Evolutionary conservation across 202 grass and related monocot genomes (phyloP).

Genomic region (Zoysia matrella): DNA sequence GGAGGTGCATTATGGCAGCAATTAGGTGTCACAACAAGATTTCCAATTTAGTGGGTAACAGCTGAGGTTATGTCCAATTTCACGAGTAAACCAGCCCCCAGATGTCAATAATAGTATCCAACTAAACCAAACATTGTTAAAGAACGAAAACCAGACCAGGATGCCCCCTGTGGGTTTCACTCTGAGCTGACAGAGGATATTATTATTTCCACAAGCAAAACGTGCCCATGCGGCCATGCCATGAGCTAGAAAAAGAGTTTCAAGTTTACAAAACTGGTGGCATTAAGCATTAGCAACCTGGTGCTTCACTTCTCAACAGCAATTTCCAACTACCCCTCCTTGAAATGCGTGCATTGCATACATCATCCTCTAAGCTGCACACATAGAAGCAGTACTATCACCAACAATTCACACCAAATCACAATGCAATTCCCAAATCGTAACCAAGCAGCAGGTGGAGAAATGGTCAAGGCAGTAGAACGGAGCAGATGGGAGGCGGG

Average conservation of each 20-base stretch:
- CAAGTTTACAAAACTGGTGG: background rate
- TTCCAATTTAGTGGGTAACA: background rate
- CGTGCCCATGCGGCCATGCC: too few relatives aligned
- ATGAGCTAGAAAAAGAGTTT: background rate
- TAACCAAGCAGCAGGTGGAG: background rate
- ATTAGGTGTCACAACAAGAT: too few relatives aligned
- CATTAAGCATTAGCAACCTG: too few relatives aligned
- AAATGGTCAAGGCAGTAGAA: background rate
- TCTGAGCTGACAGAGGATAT: background rate
- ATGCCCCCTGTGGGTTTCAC: background rate
- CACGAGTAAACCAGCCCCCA: background rate
- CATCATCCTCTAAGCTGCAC: background rate
- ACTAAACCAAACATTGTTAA: background rate
- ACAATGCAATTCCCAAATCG: slow-evolving; percentile 3
- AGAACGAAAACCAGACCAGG: slow-evolving; percentile 16
- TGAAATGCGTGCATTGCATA: background rate
- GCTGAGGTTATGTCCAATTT: background rate
- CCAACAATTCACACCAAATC: slow-evolving; percentile 6
- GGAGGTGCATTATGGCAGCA: too few relatives aligned
- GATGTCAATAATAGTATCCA: background rate
- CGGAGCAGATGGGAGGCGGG: background rate
- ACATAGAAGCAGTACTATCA: background rate
- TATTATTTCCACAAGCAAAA: background rate
- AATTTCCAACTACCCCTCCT: background rate
- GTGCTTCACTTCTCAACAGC: too few relatives aligned